Conservation (phyloP, 352 stramenopile genomes). For the Elongisporangium anandrum region DNA sequence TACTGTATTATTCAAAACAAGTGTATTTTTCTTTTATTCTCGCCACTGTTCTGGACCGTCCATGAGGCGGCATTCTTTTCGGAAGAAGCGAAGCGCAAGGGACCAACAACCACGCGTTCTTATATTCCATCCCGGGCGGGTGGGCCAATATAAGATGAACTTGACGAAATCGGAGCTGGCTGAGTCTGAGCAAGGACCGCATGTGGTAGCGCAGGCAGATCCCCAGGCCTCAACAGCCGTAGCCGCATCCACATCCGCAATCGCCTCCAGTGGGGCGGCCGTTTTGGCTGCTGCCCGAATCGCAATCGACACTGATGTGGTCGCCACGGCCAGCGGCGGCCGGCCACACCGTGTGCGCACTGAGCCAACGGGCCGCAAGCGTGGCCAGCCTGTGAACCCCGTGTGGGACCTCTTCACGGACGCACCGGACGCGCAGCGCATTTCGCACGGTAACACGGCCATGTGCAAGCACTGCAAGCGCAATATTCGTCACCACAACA, state of each 20-base stretch:
- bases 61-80: not conserved
- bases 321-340: not conserved
- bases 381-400: not conserved
- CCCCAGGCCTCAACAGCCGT: not conserved
- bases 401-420: not conserved
- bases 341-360: not conserved
- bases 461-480: not conserved
- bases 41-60: not conserved
- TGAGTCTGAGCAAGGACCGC: not conserved
- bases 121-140: not conserved
- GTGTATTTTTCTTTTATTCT: not conserved
- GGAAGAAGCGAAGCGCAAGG: not conserved
- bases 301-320: not conserved
- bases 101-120: not conserved
- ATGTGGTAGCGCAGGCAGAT: not conserved
- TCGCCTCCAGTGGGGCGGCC: not conserved
- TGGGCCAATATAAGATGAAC: not conserved
- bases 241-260: not conserved
- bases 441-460: not conserved
- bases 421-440: not conserved
- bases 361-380: not conserved
- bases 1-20: too few species aligned
- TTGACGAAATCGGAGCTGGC: not conserved
- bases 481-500: not conserved
- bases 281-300: not conserved